Base-by-base conservation (phyloP, 2,329 filamentous ascomycete genomes). In the Corniculantispora saksenae region DNA sequence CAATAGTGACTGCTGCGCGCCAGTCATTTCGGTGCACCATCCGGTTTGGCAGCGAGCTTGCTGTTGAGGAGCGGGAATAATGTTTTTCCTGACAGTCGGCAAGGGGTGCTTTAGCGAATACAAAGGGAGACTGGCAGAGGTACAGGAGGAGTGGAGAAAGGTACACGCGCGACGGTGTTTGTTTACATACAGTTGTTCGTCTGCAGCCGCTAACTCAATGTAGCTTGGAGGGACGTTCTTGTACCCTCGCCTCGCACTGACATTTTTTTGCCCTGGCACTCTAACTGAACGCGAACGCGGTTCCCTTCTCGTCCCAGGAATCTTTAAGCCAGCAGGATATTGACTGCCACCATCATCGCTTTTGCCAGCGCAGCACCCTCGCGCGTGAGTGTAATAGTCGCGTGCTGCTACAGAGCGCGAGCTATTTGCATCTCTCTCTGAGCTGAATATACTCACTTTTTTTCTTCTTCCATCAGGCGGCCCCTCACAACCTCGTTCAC, bases 271-370 rank as follows among this genome's bases (percentile, higher is more conserved):
- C 51, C 61, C 51, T 64, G 54, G 40, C 54, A 62, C 38, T 47
- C 55, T 45, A 57, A 55, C 23, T 56, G 53, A 65, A 65, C 63
- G 63, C 63, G 63, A 65, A 65, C 63, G 63, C 63, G 63, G 63
- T 65, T 54, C 63, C 57, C 63, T 59, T 57, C 50, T 25, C 15
- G 13, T 43, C 43, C 56, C 50, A n/a, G 61, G 40, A 54, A 63
- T 56, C 53, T 56, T 48, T 27, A 57, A 56, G 38, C 51, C n/a
- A n/a, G 10, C 54, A 40, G 61, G 25, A 56, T 57, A 25, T 64
- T 21, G 25, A 45, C 43, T 51, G 29, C 54, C 45, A 51, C 27
- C 43, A 45, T n/a, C 23, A 25, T 53, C 40, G 10, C 43, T 43
- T 58, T 32, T 54, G 35, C 35, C 54, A 17, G 51, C 38, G 21